Evolutionary conservation across 2,329 filamentous ascomycete species (phyloP), one percentile per base, ranked within the genome.

Genomic region (Colletotrichum gloeosporioides): DNA sequence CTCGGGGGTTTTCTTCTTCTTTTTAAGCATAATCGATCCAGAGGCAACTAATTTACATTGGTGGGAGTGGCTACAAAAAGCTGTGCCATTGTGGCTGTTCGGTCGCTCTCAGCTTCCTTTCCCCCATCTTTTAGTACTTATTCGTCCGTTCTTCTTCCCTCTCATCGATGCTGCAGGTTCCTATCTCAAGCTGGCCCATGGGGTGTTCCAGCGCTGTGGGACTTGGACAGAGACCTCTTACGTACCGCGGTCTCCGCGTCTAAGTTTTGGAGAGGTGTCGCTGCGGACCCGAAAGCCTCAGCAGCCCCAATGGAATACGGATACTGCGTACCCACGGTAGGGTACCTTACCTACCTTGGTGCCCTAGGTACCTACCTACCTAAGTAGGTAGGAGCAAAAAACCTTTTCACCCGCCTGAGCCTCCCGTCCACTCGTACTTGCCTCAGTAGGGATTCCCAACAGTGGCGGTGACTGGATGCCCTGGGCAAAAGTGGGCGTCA

Each of bases 161-260:
- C 22, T 39, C 25, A 4, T 31, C 29, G 7, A 15, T 49, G 27
- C 6, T 34, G 36, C 29, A 32, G 16, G 15, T 9, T 55, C 32
- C 59, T 32, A 59, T 49, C 39, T 49, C 39, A 49, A 49, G 39
- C 39, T 49, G 25, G 15, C 34, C 13, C 25, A n/a, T 18, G 18
- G 18, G 61, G 44, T 29, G 71, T 64, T 74, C 71, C 66, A 70
- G 66, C 36, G n/a, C 27, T n/a, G 66, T 71, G 71, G 71, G 53
- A 10, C 71, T 44, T 15, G 66, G 8, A 49, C 5, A 49, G 39
- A 49, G 39, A 49, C 39, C 39, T 49, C 18, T 49, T 22, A 39
- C 15, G 44, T 57, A 39, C 59, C 61, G 44, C 32, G 22, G 32
- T 61, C 39, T 65, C 49, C 34, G 44, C 34, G 31, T 49, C 34